Evolutionary conservation across 441 rosid genomes (phyloP).

Genomic region (Isatis lusitanica): DNA sequence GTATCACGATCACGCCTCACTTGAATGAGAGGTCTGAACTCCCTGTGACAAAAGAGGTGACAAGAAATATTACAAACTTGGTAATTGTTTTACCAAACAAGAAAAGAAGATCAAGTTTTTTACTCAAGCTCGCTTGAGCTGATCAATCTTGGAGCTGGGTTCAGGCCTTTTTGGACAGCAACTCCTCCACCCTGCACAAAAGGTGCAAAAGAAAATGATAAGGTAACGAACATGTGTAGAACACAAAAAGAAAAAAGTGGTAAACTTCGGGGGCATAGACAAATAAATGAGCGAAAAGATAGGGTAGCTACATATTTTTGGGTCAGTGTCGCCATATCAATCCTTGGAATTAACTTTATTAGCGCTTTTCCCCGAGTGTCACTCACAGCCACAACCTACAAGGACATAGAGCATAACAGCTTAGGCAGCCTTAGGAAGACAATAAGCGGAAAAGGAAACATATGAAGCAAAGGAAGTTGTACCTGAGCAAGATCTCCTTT

Average conservation of each 20-base stretch:
- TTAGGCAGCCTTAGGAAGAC: conserved; percentile 6
- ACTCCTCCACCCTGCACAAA: conserved; percentile 78
- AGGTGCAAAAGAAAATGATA: conserved; percentile 17
- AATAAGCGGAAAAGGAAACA: conserved; percentile 21
- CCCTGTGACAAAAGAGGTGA: conserved; percentile 46
- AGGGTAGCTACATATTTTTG: conserved; percentile 67
- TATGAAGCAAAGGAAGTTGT: background rate
- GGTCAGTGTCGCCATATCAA: conserved; percentile 75
- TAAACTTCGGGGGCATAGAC: background rate
- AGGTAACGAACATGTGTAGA: background rate
- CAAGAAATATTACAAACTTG: conserved; percentile 7
- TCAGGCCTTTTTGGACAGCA: conserved; percentile 49
- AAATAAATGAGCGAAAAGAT: conserved; percentile 11
- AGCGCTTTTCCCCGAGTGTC: conserved; percentile 62
- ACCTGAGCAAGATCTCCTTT: conserved; percentile 97
- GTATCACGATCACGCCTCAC: conserved; percentile 85
- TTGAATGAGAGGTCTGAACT: conserved; percentile 83
- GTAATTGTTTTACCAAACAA: conserved; percentile 2
- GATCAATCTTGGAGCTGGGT: conserved; percentile 87
- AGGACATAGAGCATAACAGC: conserved; percentile 21
- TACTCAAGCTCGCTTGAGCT: conserved; percentile 92
- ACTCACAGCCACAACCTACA: conserved; percentile 82
- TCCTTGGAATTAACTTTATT: conserved; percentile 88
- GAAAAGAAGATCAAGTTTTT: conserved; percentile 31
- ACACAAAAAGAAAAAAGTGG: background rate